Conservation (phyloP, 176 grass and related monocot species). For the Luzula sylvatica region DNA sequence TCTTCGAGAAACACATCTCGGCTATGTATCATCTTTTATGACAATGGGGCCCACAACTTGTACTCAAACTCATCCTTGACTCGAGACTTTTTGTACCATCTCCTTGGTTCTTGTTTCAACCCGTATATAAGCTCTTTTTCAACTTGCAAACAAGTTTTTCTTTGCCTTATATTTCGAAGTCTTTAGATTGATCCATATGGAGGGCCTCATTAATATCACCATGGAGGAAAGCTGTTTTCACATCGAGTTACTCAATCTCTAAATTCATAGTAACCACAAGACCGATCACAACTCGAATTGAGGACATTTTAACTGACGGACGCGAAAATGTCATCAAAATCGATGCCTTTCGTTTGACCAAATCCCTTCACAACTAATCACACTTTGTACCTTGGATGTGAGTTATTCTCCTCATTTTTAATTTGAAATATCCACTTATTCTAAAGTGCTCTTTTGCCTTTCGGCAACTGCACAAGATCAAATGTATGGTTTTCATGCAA, state of each 20-base stretch:
- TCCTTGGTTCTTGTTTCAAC: constrained; percentile 14
- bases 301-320: constrained; percentile 2
- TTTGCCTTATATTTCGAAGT: not conserved
- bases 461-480: not conserved
- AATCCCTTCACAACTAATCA: not conserved
- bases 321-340: constrained; percentile 12
- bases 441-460: not conserved
- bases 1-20: constrained; percentile 9
- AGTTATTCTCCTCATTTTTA: not conserved
- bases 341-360: not conserved
- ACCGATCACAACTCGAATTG: not conserved
- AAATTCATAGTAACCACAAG: not conserved
- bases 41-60: not conserved
- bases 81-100: too few relatives aligned
- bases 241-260: too few relatives aligned
- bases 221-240: constrained; percentile 17
- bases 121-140: too few relatives aligned
- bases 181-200: not conserved
- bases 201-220: too few relatives aligned
- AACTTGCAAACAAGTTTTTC: constrained; percentile 1
- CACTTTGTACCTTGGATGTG: not conserved
- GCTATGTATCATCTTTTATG: not conserved
- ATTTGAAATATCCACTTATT: constrained; percentile 2
- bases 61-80: not conserved
- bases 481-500: constrained; percentile 7